Conservation (phyloP, 805 yeast species). For the Candida sakaeoensis region DNA sequence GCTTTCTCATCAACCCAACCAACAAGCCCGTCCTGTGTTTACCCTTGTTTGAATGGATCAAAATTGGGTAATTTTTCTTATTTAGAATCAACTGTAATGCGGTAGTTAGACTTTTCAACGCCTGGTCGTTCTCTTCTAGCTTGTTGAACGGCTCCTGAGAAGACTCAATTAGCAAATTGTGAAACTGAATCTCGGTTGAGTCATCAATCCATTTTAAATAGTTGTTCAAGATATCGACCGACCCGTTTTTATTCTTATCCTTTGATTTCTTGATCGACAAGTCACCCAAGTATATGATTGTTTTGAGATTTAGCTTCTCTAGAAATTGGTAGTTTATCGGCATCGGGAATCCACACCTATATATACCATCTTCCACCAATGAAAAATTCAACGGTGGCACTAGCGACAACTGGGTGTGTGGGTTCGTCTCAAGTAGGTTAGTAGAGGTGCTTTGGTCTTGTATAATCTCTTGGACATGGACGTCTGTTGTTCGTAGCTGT, state of each 20-base stretch:
- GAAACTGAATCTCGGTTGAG: conserved; percentile 48
- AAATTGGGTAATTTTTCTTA: conserved; percentile 74
- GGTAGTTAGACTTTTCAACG: conserved; percentile 45
- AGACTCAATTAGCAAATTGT: conserved; percentile 61
- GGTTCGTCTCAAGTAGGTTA: conserved; percentile 4
- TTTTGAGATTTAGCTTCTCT: conserved; percentile 61
- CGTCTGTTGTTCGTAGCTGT: not conserved
- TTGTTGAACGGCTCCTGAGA: conserved; percentile 76
- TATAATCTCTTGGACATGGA: conserved; percentile 2
- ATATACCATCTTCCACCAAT: conserved; percentile 80
- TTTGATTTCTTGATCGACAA: conserved; percentile 20
- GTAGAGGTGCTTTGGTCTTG: conserved; percentile 4
- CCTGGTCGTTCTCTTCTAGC: conserved; percentile 38
- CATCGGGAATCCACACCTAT: conserved; percentile 93
- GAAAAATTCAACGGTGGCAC: conserved; percentile 94
- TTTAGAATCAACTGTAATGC: conserved; percentile 58
- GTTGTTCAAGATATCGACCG: conserved; percentile 48
- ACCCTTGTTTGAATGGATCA: conserved; percentile 95
- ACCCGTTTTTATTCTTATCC: conserved; percentile 38
- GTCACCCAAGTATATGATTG: conserved; percentile 83
- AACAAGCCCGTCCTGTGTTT: conserved; percentile 92
- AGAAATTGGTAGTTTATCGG: conserved; percentile 80
- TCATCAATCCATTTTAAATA: conserved; percentile 64
- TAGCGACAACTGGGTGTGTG: conserved; percentile 5
- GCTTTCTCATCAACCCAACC: conserved; percentile 84